Base-by-base conservation (phyloP, 176 grass and related monocot species). In the Aegilops longissima region DNA sequence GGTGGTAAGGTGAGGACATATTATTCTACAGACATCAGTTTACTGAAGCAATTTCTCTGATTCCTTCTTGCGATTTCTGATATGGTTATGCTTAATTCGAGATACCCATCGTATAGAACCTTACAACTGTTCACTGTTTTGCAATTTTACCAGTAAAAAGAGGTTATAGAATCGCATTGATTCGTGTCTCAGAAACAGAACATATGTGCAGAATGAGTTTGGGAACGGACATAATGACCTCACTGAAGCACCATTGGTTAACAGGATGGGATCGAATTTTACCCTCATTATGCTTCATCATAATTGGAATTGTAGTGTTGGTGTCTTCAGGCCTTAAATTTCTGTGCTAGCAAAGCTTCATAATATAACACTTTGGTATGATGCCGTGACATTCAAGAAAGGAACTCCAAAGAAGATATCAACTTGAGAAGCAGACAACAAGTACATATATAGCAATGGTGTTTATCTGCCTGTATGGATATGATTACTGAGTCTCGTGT, bases 21-120 rank as follows among this genome's bases (percentile, higher is more conserved):
- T 61, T 80, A 79, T 80, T 79, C 78, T 52, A 38, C 68, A 64
- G 5, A 62, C 44, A 85, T 66, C 23, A 62, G 56, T 74, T 73
- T 80, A 61, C 18, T 73, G 52, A 80, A 69, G 25, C 31, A 35
- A 62, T 38, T 61, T 61, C 6, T 40, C 66, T 21, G 29, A 42
- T 49, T 73, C 49, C 38, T 16, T 77, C 70, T 72, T 34, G 36
- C 35, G 29, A 44, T 71, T 80, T 71, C 14, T 80, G 66, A 44
- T 61, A 86, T 25, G 24, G 25, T 80, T 73, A 59, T 51, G 56
- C 77, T 51, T 64, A 52, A 65, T 81, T 29, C 64, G 5, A 5
- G 13, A 81, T 49, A 74, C 29, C 31, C 12, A 17, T 17, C 18
- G 20, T 31, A 64, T 18, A 38, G 13, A 87, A 39, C 38, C 54